Evolutionary conservation across 495 filamentous ascomycete genomes (phyloP).

Genomic region (Neurospora tetraspora): DNA sequence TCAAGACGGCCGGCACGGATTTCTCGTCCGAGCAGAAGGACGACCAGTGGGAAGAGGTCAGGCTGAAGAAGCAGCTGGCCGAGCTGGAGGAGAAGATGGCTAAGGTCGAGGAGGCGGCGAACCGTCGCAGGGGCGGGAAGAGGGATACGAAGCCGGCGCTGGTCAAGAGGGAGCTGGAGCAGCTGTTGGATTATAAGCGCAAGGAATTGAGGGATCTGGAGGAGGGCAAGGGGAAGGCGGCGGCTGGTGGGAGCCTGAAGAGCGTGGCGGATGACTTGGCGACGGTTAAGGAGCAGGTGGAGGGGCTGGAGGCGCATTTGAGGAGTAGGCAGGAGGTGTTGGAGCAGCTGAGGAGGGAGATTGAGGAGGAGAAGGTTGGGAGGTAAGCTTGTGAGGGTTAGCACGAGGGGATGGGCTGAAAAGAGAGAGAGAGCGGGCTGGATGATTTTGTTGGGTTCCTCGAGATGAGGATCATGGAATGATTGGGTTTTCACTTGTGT

Average conservation of each 20-base stretch:
- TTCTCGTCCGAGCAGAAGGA: slow-evolving; percentile 62
- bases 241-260: slow-evolving; percentile 48
- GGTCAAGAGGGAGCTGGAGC: slow-evolving; percentile 87
- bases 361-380: slow-evolving; percentile 55
- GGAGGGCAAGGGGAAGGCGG: slow-evolving; percentile 63
- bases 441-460: background rate
- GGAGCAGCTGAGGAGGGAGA: slow-evolving; percentile 44
- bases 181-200: slow-evolving; percentile 74
- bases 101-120: slow-evolving; percentile 59
- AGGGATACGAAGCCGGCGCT: slow-evolving; percentile 66
- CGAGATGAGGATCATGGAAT: background rate
- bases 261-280: slow-evolving; percentile 58
- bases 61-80: slow-evolving; percentile 78
- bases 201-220: slow-evolving; percentile 56
- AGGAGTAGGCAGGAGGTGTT: slow-evolving; percentile 47
- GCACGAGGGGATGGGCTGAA: background rate
- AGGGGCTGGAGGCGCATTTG: slow-evolving; percentile 56
- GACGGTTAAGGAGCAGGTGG: slow-evolving; percentile 67
- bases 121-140: slow-evolving; percentile 42
- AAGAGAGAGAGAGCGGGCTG: background rate
- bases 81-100: slow-evolving; percentile 81
- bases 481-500: background rate
- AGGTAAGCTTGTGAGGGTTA: slow-evolving; percentile 13
- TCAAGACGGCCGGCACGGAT: slow-evolving; percentile 73
- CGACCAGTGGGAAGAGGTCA: slow-evolving; percentile 89